These are phyloP conservation scores for Rubia peregrina DNA, from an alignment of 305 asterid genomes.

Conservation along the genomic window DNA sequence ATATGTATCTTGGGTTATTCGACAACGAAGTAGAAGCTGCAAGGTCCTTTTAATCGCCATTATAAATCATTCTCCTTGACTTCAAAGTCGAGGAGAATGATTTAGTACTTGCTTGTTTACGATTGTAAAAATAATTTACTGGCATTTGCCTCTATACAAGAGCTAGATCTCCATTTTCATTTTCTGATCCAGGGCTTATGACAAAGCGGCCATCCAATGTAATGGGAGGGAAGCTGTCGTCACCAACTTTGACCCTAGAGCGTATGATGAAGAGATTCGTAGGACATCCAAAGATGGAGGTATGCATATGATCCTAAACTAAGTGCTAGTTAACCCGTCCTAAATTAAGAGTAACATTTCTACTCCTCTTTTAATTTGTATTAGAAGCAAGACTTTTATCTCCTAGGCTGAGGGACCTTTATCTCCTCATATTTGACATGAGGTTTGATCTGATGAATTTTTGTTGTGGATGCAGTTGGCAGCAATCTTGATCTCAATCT, in stretches of 20 bases:
- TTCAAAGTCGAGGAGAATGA: constrained; percentile 11
- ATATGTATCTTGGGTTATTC: constrained; percentile 62
- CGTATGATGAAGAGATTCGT: constrained; percentile 36
- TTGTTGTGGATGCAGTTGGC: constrained; percentile 38
- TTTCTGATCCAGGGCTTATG: constrained; percentile 67
- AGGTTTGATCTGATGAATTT: constrained; percentile 11
- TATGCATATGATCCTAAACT: constrained; percentile 27
- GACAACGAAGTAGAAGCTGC: constrained; percentile 67
- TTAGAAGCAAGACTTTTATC: neutral
- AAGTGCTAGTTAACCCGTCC: neutral
- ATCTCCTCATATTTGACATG: no score
- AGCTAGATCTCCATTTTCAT: constrained; percentile 15
- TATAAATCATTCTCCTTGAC: constrained; percentile 26
- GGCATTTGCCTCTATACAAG: constrained; percentile 19
- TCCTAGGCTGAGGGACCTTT: no score
- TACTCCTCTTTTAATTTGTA: neutral
- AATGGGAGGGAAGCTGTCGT: constrained; percentile 62
- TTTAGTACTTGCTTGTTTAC: constrained; percentile 11
- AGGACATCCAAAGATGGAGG: constrained; percentile 41
- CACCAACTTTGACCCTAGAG: constrained; percentile 60
- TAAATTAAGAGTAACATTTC: neutral
- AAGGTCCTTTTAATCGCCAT: constrained; percentile 46
- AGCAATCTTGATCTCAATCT: constrained; percentile 85
- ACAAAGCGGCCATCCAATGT: constrained; percentile 58
- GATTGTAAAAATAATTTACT: constrained; percentile 15